Percentiles rank a stretch among this genome's conserved stretches.
phyloP scores from a whole-genome alignment of 768 basidiomycete species.

The Suillus weaverae region DNA sequence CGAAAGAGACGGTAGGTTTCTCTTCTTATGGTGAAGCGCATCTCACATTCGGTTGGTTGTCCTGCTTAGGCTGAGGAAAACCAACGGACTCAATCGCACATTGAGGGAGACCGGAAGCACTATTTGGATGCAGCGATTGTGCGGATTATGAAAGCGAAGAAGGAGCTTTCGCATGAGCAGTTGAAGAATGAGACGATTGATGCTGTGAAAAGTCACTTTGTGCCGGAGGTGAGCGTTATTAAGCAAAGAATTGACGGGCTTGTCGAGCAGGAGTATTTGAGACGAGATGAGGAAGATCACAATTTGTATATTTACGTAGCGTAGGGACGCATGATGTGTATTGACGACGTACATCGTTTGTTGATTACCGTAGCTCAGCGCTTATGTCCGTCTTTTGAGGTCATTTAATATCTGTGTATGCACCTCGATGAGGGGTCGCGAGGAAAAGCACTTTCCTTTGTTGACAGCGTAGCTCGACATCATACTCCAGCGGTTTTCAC shows the following conservation, averaged over 20 bases:
- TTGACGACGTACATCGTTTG: constrained; percentile 61
- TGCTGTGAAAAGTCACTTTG: constrained; percentile 85
- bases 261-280: constrained; percentile 86
- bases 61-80: constrained; percentile 78
- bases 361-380: neutral
- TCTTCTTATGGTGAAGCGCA: neutral
- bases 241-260: constrained; percentile 81
- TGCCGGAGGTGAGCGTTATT: constrained; percentile 80
- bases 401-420: no score
- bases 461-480: neutral
- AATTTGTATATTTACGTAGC: constrained; percentile 81
- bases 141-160: constrained; percentile 92
- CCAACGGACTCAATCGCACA: constrained; percentile 74
- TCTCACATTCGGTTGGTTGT: neutral
- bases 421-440: neutral
- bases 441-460: neutral
- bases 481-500: neutral
- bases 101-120: constrained; percentile 84
- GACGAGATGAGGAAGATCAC: constrained; percentile 70
- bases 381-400: neutral
- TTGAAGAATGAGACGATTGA: constrained; percentile 83
- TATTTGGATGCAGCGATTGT: constrained; percentile 95
- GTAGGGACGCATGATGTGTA: constrained; percentile 30
- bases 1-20: constrained; percentile 77
- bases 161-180: constrained; percentile 77